These are phyloP conservation scores for Blattamonas nauphoetae DNA, from an alignment of 78 protist genomes.

Conservation along the genomic window DNA sequence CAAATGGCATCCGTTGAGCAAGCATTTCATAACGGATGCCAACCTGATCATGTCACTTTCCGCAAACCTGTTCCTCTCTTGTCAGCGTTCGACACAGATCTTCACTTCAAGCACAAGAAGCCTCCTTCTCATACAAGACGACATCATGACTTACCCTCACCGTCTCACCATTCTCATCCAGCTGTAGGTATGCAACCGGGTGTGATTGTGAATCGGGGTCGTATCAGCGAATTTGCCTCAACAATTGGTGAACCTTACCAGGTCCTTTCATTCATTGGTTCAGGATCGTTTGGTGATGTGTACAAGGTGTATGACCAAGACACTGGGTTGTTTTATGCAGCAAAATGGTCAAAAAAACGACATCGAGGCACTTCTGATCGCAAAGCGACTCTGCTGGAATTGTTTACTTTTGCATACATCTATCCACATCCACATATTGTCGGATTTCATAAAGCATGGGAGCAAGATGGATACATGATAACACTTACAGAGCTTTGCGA, in stretches of 20 bases:
- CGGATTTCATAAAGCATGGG: slow-evolving; percentile 45
- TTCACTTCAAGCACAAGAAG: too few relatives aligned
- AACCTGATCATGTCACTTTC: too few relatives aligned
- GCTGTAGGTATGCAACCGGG: too few relatives aligned
- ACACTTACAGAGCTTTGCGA: slow-evolving; percentile 54
- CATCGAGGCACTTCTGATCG: not conserved
- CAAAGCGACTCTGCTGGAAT: slow-evolving; percentile 30
- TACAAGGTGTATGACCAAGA: not conserved
- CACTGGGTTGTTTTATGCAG: not conserved
- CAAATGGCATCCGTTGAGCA: too few relatives aligned
- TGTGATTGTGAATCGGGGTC: too few relatives aligned
- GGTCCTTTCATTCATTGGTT: not conserved
- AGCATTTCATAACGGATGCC: too few relatives aligned
- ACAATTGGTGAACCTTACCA: not conserved
- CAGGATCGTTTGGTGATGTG: not conserved
- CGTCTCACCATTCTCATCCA: too few relatives aligned
- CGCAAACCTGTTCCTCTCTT: too few relatives aligned
- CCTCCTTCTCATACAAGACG: too few relatives aligned
- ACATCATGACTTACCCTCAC: too few relatives aligned
- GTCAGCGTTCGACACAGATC: too few relatives aligned
- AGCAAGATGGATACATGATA: slow-evolving; percentile 38
- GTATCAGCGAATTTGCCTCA: not conserved
- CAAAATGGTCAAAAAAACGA: not conserved
- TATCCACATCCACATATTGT: slow-evolving; percentile 37
- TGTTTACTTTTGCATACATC: slow-evolving; percentile 23